Percentiles rank a stretch among this genome's conserved stretches.
phyloP scores from a whole-genome alignment of 306 rosid species.

The Cucurbita ficifolia region DNA sequence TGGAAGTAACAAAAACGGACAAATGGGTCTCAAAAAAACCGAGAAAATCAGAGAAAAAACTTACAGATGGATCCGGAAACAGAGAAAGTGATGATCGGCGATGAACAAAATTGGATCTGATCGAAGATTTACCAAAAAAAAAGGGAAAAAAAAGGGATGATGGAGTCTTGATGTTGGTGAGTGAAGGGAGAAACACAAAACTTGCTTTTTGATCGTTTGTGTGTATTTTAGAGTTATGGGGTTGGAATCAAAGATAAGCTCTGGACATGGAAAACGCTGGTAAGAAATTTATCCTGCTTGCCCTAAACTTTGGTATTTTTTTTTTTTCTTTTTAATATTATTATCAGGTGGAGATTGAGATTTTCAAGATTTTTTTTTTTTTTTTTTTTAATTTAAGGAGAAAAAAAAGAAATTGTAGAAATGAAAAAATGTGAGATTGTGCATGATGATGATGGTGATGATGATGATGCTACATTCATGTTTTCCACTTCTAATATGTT shows the following conservation, averaged over 20 bases:
- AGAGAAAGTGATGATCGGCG: neutral
- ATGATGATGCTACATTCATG: neutral
- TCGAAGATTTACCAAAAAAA: neutral
- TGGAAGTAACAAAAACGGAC: neutral
- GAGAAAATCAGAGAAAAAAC: neutral
- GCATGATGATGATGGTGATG: neutral
- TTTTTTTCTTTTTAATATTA: neutral
- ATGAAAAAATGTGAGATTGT: slow-evolving; percentile 2
- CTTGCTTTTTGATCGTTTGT: slow-evolving; percentile 1
- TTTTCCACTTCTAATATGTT: neutral
- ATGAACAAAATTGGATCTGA: slow-evolving; percentile 2
- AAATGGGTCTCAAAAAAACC: neutral
- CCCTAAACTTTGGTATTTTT: slow-evolving; percentile 1
- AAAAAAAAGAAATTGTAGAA: neutral
- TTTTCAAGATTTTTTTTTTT: neutral
- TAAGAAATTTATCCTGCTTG: slow-evolving; percentile 2
- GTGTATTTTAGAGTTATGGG: slow-evolving; percentile 8
- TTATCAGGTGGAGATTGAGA: slow-evolving; percentile 3
- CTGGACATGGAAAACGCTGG: slow-evolving; percentile 6
- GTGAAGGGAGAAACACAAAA: slow-evolving; percentile 7
- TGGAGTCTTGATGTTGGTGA: slow-evolving; percentile 3
- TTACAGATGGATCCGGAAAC: slow-evolving; percentile 5
- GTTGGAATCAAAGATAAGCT: slow-evolving; percentile 11
- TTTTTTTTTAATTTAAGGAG: neutral
- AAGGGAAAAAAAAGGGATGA: neutral